Evolutionary conservation across 2,329 filamentous ascomycete species (phyloP).

Genomic region (Neonectria ditissima): DNA sequence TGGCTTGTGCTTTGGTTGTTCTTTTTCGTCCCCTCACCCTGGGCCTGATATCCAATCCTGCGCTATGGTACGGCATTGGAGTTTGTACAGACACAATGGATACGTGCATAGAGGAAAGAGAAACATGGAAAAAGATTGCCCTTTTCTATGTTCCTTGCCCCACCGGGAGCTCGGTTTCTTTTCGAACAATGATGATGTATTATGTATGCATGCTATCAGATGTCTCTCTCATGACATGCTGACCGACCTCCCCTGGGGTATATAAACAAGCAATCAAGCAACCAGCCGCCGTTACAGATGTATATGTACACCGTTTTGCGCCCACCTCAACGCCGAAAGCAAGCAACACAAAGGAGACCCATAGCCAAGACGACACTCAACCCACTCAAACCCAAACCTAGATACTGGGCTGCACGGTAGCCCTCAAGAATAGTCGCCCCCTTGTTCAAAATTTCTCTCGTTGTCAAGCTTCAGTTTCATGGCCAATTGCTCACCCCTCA

Average conservation of each 20-base stretch:
- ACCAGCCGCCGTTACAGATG: neutral
- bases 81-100: slow-evolving; percentile 45
- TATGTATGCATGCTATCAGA: neutral
- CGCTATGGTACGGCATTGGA: slow-evolving; percentile 39
- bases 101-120: slow-evolving; percentile 39
- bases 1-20: slow-evolving; percentile 31
- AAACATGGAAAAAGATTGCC: slow-evolving; percentile 39
- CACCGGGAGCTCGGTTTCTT: neutral
- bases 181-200: slow-evolving; percentile 12
- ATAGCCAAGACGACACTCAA: slow-evolving; percentile 38
- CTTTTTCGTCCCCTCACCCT: slow-evolving; percentile 24
- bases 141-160: slow-evolving; percentile 24
- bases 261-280: slow-evolving; percentile 11
- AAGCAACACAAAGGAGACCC: slow-evolving; percentile 32
- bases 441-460: slow-evolving; percentile 21
- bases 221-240: neutral
- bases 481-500: too few relatives aligned
- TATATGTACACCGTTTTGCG: slow-evolving; percentile 19
- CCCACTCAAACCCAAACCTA: slow-evolving; percentile 39
- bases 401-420: slow-evolving; percentile 42
- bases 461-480: too few relatives aligned
- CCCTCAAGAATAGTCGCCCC: slow-evolving; percentile 30
- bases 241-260: slow-evolving; percentile 19
- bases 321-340: slow-evolving; percentile 34
- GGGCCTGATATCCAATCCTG: slow-evolving; percentile 28